Percentiles rank a stretch among this genome's conserved stretches.
Evolutionary conservation across 2,329 filamentous ascomycete genomes (phyloP).

Genomic region (Pseudocercospora pini-densiflorae): DNA sequence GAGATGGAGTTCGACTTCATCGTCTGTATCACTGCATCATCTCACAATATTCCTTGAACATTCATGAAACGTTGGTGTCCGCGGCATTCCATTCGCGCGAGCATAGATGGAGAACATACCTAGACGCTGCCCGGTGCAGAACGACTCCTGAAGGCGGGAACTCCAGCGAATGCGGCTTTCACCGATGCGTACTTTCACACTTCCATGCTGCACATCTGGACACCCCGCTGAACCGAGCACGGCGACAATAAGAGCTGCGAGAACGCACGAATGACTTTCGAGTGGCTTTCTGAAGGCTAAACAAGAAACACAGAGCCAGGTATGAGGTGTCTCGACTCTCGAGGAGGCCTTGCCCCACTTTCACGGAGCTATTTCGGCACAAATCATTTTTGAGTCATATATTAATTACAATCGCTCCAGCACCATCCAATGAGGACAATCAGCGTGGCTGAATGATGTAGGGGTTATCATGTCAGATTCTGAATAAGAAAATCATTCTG

Average conservation of each 20-base stretch:
- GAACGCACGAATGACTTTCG: no score
- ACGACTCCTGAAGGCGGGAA: no score
- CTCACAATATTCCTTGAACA: background rate
- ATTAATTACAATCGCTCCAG: background rate
- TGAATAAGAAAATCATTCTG: background rate
- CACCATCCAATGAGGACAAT: background rate
- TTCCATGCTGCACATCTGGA: background rate
- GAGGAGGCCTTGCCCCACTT: background rate
- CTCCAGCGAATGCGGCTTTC: no score
- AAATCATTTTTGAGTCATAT: background rate
- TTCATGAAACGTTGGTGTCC: no score
- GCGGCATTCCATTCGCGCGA: no score
- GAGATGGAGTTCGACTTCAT: background rate
- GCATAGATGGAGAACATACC: no score
- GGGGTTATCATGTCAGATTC: constrained; percentile 10
- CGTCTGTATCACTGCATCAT: background rate
- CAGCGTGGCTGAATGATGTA: background rate
- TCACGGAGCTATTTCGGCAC: background rate
- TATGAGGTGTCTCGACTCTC: no score
- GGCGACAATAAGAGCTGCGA: no score
- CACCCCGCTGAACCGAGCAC: background rate
- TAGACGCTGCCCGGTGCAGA: no score
- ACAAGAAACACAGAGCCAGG: no score
- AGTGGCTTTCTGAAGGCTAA: no score
- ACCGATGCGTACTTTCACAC: background rate